phyloP scores from a whole-genome alignment of 345 rosid species.

The Syzygium grande region DNA sequence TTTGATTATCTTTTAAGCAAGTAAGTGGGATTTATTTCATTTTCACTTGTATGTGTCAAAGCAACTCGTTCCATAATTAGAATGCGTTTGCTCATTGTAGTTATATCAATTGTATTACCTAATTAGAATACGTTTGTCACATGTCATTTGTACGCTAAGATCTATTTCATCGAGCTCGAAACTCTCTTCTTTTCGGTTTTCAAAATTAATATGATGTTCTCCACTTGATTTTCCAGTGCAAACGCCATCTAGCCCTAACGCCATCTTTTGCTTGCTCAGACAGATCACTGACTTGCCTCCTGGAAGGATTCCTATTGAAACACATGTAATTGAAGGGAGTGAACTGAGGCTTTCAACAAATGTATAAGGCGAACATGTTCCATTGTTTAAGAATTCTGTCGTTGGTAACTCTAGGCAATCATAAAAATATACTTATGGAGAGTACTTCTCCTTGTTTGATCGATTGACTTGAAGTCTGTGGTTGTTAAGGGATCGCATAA shows the following conservation, averaged over 20 bases:
- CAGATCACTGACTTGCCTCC: slow-evolving; percentile 94
- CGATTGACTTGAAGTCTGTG: neutral
- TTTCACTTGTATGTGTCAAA: too few species aligned
- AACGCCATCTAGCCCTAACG: neutral
- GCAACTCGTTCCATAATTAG: too few species aligned
- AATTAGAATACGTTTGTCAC: too few species aligned
- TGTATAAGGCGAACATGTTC: slow-evolving; percentile 48
- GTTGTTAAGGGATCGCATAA: neutral
- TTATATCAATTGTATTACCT: too few species aligned
- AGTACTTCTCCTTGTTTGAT: neutral
- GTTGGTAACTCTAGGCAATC: neutral
- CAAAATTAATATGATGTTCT: neutral
- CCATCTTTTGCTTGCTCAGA: slow-evolving; percentile 3
- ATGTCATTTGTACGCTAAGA: too few species aligned
- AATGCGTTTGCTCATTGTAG: too few species aligned
- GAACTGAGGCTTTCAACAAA: slow-evolving; percentile 47
- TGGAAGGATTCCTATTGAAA: slow-evolving; percentile 86
- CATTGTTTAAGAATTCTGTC: neutral
- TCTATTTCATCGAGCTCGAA: too few species aligned
- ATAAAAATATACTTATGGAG: neutral
- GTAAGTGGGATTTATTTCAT: too few species aligned
- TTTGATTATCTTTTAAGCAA: too few species aligned
- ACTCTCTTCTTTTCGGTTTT: too few species aligned
- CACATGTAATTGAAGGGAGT: slow-evolving; percentile 54
- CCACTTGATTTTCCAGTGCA: neutral